Percentiles rank a stretch among this genome's conserved stretches.
phyloP scores from a whole-genome alignment of 2,329 filamentous ascomycete species.

The Pezicula radicicola region DNA sequence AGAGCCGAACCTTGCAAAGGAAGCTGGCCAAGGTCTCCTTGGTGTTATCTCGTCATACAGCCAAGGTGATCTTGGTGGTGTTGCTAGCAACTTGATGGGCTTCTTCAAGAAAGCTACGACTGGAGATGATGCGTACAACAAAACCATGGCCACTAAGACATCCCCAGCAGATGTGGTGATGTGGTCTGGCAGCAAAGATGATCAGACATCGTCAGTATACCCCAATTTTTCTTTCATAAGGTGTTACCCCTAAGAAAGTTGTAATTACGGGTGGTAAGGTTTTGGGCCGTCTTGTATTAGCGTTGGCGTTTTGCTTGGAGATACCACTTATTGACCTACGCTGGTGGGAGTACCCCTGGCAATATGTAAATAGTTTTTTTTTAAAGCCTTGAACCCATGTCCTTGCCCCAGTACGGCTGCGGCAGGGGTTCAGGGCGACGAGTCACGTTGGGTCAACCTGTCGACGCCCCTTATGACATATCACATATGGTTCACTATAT shows the following conservation, averaged over 20 bases:
- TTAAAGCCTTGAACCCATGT: slow-evolving; percentile 21
- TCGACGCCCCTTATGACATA: neutral
- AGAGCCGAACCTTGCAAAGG: slow-evolving; percentile 65
- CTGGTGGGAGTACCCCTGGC: slow-evolving; percentile 12
- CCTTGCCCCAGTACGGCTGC: slow-evolving; percentile 21
- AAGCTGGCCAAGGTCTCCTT: slow-evolving; percentile 62
- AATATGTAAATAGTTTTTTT: slow-evolving; percentile 11
- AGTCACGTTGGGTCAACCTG: slow-evolving; percentile 27
- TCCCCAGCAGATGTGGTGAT: slow-evolving; percentile 94
- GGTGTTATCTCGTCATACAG: slow-evolving; percentile 60
- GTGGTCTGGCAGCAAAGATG: slow-evolving; percentile 96
- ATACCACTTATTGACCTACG: slow-evolving; percentile 12
- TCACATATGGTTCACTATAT: neutral
- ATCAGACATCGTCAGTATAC: slow-evolving; percentile 79
- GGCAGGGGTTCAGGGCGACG: slow-evolving; percentile 26
- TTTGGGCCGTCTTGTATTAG: slow-evolving; percentile 54
- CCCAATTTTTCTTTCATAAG: slow-evolving; percentile 19
- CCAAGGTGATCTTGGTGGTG: slow-evolving; percentile 79
- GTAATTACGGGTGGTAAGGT: slow-evolving; percentile 63
- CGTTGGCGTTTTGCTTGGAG: slow-evolving; percentile 14
- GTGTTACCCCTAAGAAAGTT: slow-evolving; percentile 53
- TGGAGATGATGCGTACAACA: slow-evolving; percentile 75
- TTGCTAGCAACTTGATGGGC: slow-evolving; percentile 75
- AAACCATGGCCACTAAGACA: slow-evolving; percentile 84
- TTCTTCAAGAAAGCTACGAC: slow-evolving; percentile 84